A percentile compares a stretch with the other conserved stretches of the same genome.
These are phyloP conservation scores for Candida fluviatilis DNA, from an alignment of 805 yeast genomes.

Conservation along the genomic window DNA sequence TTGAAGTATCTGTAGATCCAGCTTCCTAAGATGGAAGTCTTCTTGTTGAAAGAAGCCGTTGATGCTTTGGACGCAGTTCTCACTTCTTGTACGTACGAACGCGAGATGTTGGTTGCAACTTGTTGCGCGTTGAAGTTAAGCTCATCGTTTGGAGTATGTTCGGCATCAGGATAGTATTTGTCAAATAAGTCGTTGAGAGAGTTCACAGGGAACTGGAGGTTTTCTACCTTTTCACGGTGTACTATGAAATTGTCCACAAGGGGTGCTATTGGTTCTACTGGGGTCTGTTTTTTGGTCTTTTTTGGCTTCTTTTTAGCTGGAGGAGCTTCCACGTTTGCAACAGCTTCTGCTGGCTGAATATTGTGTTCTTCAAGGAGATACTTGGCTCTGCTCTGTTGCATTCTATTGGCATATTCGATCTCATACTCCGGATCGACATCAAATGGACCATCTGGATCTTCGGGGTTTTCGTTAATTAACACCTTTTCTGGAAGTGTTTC, in stretches of 20 bases:
- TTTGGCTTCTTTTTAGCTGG: constrained; percentile 11
- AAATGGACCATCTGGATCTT: constrained; percentile 18
- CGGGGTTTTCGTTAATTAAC: constrained; percentile 17
- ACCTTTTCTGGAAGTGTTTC: constrained; percentile 34
- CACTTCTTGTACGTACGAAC: constrained; percentile 25
- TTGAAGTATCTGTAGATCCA: constrained; percentile 34
- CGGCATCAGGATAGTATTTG: constrained; percentile 2
- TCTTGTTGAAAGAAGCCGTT: constrained; percentile 24
- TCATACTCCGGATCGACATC: constrained; percentile 49
- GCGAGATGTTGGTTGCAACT: constrained; percentile 13
- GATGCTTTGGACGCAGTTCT: constrained; percentile 20
- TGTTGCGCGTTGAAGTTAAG: constrained; percentile 3
- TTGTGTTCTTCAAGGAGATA: constrained; percentile 39
- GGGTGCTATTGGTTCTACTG: constrained; percentile 6
- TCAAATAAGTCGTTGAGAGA: constrained; percentile 2
- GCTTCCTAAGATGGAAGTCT: constrained; percentile 21
- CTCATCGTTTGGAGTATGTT: not conserved
- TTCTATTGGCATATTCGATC: constrained; percentile 42
- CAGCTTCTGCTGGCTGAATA: constrained; percentile 21
- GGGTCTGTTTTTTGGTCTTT: constrained; percentile 17
- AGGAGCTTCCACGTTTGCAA: constrained; percentile 6
- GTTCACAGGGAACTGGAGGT: constrained; percentile 4
- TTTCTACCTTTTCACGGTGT: constrained; percentile 4
- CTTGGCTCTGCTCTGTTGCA: constrained; percentile 41
- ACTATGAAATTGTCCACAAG: not conserved